phyloP scores from a whole-genome alignment of 106 monocot genomes.

The Agapanthus africanus region DNA sequence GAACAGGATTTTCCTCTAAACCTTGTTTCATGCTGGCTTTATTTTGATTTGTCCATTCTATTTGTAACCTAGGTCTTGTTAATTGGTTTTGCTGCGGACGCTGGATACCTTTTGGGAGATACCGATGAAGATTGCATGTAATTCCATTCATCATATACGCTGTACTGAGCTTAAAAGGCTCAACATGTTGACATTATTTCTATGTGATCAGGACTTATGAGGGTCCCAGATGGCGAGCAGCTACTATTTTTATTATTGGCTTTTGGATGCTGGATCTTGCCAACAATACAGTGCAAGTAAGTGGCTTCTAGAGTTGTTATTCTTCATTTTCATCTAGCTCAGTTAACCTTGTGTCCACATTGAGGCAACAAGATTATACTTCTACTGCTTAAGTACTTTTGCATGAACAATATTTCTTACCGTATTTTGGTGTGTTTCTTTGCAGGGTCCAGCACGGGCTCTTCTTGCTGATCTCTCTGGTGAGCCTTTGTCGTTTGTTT shows the following conservation, averaged over 20 bases:
- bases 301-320: too few species aligned
- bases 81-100: slow-evolving; percentile 95
- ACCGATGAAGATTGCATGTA: slow-evolving; percentile 84
- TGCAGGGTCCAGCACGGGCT: slow-evolving; percentile 95
- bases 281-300: slow-evolving; percentile 96
- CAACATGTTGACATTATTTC: background rate
- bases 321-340: too few species aligned
- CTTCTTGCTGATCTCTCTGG: slow-evolving; percentile 98
- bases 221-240: slow-evolving; percentile 79
- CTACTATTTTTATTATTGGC: slow-evolving; percentile 74
- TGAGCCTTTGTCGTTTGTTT: slow-evolving; percentile 31
- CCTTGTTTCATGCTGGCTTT: background rate
- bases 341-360: too few species aligned
- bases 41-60: background rate
- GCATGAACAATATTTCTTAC: background rate
- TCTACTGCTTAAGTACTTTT: background rate
- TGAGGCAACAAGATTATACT: too few species aligned
- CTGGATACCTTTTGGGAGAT: slow-evolving; percentile 86
- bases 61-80: slow-evolving; percentile 58
- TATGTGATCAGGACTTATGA: slow-evolving; percentile 55
- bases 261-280: slow-evolving; percentile 99
- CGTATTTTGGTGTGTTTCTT: background rate
- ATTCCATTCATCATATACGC: slow-evolving; percentile 6
- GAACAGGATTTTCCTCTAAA: background rate
- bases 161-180: background rate